A percentile compares a stretch with the other conserved stretches of the same genome.
phyloP scores from a whole-genome alignment of 2,329 filamentous ascomycete genomes.

The Penicillium sp. region DNA sequence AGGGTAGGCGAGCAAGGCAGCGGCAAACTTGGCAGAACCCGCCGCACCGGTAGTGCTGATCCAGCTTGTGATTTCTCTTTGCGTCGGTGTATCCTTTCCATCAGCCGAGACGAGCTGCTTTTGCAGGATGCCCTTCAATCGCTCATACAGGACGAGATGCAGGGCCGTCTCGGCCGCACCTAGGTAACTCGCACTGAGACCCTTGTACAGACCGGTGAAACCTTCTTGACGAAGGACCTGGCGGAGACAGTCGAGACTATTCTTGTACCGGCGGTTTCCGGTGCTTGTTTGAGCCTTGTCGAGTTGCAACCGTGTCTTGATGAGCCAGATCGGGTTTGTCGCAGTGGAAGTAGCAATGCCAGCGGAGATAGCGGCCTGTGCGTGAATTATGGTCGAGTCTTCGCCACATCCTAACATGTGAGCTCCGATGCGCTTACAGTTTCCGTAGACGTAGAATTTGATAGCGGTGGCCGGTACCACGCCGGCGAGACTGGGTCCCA shows the following conservation, averaged over 20 bases:
- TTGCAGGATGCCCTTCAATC: slow-evolving; percentile 34
- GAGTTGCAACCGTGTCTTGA: slow-evolving; percentile 72
- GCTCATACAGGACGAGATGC: slow-evolving; percentile 43
- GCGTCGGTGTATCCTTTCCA: slow-evolving; percentile 24
- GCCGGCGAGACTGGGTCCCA: slow-evolving; percentile 44
- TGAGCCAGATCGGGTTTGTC: slow-evolving; percentile 46
- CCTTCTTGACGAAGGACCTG: slow-evolving; percentile 87
- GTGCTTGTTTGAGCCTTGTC: slow-evolving; percentile 38
- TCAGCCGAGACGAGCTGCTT: slow-evolving; percentile 24
- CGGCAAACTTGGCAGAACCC: slow-evolving; percentile 39
- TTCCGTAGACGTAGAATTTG: slow-evolving; percentile 46
- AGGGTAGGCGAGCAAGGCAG: slow-evolving; percentile 39
- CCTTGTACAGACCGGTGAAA: slow-evolving; percentile 82
- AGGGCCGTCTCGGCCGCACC: slow-evolving; percentile 42
- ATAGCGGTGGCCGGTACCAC: slow-evolving; percentile 45
- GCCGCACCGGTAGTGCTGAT: slow-evolving; percentile 40
- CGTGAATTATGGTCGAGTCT: slow-evolving; percentile 38
- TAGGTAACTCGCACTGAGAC: slow-evolving; percentile 72
- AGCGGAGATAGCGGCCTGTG: slow-evolving; percentile 39
- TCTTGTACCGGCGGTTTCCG: slow-evolving; percentile 44
- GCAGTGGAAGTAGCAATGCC: slow-evolving; percentile 41
- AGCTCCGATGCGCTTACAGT: slow-evolving; percentile 41
- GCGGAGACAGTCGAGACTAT: slow-evolving; percentile 69
- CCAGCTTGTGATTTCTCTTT: slow-evolving; percentile 32
- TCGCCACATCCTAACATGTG: slow-evolving; percentile 32